A percentile compares a stretch with the other conserved stretches of the same genome.
Conservation (phyloP, 352 stramenopile species). For the Pythium inflatum region DNA sequence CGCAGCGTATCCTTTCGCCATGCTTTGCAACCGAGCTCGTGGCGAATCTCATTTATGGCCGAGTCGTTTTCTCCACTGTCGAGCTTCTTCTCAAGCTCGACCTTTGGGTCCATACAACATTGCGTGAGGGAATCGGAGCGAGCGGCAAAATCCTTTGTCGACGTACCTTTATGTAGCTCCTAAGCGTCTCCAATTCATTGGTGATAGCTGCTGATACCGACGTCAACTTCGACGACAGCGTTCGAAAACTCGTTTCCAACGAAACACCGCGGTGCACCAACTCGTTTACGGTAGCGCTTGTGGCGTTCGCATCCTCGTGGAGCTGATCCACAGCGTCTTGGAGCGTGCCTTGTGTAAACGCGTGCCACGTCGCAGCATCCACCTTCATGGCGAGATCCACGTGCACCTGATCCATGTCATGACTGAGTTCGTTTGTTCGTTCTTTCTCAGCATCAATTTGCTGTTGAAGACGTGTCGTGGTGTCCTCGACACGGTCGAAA, state of each 20-base stretch:
- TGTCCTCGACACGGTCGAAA: constrained; percentile 23
- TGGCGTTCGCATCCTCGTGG: neutral
- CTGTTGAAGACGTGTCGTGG: neutral
- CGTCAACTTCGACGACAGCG: constrained; percentile 29
- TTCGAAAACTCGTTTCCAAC: constrained; percentile 27
- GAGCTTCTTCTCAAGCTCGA: constrained; percentile 14
- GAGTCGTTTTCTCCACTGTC: neutral
- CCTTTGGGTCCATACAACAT: too few species aligned
- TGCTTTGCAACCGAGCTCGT: constrained; percentile 35
- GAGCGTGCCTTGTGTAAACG: constrained; percentile 7
- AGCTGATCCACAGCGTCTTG: neutral
- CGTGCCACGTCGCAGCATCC: neutral
- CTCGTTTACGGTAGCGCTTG: constrained; percentile 9
- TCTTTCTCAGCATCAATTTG: neutral
- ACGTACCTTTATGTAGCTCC: constrained; percentile 9
- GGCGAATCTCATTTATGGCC: constrained; percentile 21
- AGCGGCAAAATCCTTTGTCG: too few species aligned
- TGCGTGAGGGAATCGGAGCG: too few species aligned
- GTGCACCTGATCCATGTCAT: neutral
- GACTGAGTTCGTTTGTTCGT: neutral
- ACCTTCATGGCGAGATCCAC: neutral
- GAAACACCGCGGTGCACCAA: constrained; percentile 28
- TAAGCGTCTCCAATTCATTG: neutral
- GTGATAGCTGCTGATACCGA: constrained; percentile 20
- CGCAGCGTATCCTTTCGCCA: constrained; percentile 33